Percentiles rank a stretch among this genome's conserved stretches.
Conservation (phyloP, 2,329 filamentous ascomycete species). For the Venturia oleaginea region DNA sequence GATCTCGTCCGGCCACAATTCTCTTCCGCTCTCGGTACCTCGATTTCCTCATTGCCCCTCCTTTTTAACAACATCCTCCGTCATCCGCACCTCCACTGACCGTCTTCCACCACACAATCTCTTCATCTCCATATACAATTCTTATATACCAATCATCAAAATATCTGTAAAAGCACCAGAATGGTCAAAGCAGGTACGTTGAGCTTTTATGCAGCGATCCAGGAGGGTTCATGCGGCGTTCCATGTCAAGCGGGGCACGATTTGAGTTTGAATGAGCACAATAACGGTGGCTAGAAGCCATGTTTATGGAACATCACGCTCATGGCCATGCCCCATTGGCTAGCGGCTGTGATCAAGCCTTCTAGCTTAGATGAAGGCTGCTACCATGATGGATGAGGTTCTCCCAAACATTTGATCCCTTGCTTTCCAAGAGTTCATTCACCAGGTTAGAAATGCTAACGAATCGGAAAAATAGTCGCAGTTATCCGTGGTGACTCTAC, state of each 20-base stretch:
- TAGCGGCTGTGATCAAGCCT: not conserved
- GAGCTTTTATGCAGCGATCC: not conserved
- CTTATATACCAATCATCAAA: not conserved
- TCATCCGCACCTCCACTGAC: not conserved
- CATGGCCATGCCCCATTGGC: not conserved
- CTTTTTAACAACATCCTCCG: not conserved
- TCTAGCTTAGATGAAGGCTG: not conserved
- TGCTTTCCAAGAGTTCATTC: not conserved
- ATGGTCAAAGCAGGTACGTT: constrained; percentile 55
- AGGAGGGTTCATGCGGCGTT: not conserved
- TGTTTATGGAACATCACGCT: not conserved
- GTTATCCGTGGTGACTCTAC: constrained; percentile 97
- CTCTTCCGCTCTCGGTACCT: not conserved
- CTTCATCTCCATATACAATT: not conserved
- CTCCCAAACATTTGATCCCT: not conserved
- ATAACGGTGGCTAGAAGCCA: constrained; percentile 2
- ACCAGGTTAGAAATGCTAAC: not conserved
- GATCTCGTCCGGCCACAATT: not conserved
- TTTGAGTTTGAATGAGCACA: constrained; percentile 10
- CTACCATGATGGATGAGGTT: constrained; percentile 6
- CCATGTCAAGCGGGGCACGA: constrained; percentile 2
- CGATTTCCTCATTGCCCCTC: constrained; percentile 3
- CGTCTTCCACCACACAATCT: not conserved
- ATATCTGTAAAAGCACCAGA: constrained; percentile 46
- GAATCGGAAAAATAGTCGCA: constrained; percentile 54